Conservation (phyloP, 495 filamentous ascomycete species). For the Talaromyces wortmannii region DNA sequence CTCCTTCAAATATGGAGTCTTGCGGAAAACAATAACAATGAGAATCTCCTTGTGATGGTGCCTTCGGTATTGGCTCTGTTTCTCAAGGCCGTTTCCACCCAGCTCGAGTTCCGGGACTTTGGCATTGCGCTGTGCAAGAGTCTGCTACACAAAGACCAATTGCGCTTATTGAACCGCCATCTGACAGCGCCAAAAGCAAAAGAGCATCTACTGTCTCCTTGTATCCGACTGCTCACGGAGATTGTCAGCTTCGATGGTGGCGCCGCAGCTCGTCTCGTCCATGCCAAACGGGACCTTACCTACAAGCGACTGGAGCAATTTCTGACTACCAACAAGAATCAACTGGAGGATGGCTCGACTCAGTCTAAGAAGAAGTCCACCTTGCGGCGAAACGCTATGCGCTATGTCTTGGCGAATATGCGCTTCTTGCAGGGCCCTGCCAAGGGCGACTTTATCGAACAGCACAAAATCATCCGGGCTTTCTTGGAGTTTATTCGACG, state of each 20-base stretch:
- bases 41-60: conserved; percentile 65
- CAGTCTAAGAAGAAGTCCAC: conserved; percentile 57
- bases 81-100: conserved; percentile 61
- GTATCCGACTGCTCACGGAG: conserved; percentile 72
- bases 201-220: conserved; percentile 78
- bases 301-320: conserved; percentile 63
- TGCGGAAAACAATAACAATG: conserved; percentile 63
- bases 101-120: conserved; percentile 62
- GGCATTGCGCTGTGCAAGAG: conserved; percentile 68
- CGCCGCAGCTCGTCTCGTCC: conserved; percentile 60
- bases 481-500: conserved; percentile 64
- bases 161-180: conserved; percentile 64
- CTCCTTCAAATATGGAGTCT: conserved; percentile 76
- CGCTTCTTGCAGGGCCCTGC: conserved; percentile 61
- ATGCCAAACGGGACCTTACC: conserved; percentile 60
- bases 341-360: conserved; percentile 43
- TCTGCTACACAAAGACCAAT: conserved; percentile 63
- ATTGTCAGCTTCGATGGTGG: conserved; percentile 76
- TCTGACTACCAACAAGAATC: conserved; percentile 33
- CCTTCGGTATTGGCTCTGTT: conserved; percentile 71
- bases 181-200: conserved; percentile 68
- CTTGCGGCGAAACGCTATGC: conserved; percentile 67
- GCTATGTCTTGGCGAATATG: conserved; percentile 67
- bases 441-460: conserved; percentile 69
- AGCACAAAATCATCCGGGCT: conserved; percentile 60